Evolutionary conservation across 768 basidiomycete species (phyloP), one percentile per base, ranked within the genome.

Genomic region (Mrakia gelida): DNA sequence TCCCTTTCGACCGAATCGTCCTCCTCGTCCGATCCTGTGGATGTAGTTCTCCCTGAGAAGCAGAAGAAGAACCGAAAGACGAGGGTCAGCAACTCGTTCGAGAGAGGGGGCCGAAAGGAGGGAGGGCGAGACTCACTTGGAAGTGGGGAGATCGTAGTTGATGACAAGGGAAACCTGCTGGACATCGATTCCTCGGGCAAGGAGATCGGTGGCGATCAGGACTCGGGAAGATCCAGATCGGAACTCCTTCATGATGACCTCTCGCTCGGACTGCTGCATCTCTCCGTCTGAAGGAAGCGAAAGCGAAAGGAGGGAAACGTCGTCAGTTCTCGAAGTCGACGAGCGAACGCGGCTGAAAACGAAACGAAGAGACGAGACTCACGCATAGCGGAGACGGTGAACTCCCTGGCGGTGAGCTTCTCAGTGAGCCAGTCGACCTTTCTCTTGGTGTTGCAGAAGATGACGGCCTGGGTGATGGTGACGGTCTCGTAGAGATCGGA

Each of bases 381-480:
- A 78, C 77, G 84, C 83, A 84, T 83, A 74, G 81, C 80, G 45
- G 94, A 95, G 56, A 98, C 95, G 43, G 96, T 98, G 84, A 98
- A 99, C 85, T 98, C 95, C n/a, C 93, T 92, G n/a, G 91, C 90
- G 76, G 94, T 91, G 92, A 98, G 96, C 86, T 98, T 98, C 86
- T 98, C 95, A 77, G 96, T 98, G 81, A 99, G 84, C 95, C 95
- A 70, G 85, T 98, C 95, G 80, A 98, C 95, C 92, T 98, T 98
- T 87, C 95, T 89, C 82, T 94, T 89, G 23, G 95, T 98, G 87
- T 98, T 98, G 87, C 96, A 98, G 87, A 98, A 98, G 84, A 98
- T 97, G 84, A 98, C 95, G 70, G 95, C 96, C 88, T 98, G 96
- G 10, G 95, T 98, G 85, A 99, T 98, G 75, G 95, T 98, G 81